phyloP scores from a whole-genome alignment of 192 early-diverging fungal genomes.

The Backusella luteola region DNA sequence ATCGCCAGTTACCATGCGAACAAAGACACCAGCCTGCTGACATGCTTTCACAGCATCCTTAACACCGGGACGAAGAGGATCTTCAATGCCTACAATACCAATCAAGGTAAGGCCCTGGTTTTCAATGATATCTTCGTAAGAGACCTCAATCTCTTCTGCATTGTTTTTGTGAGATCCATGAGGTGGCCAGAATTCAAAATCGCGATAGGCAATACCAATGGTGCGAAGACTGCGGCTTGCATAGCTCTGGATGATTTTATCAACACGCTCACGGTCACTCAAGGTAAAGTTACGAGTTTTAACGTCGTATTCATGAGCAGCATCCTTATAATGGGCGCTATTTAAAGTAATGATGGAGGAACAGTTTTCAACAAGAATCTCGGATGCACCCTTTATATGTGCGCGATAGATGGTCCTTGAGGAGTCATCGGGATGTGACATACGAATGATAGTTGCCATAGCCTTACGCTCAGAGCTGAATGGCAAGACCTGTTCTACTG shows the following conservation, averaged over 20 bases:
- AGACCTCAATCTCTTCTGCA: constrained; percentile 48
- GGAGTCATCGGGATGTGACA: constrained; percentile 46
- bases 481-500: constrained; percentile 75
- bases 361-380: constrained; percentile 75
- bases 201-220: constrained; percentile 83
- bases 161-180: not conserved
- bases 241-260: constrained; percentile 65
- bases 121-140: constrained; percentile 50
- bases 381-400: constrained; percentile 94
- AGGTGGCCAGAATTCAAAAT: constrained; percentile 67
- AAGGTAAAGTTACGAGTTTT: constrained; percentile 33
- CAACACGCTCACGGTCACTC: constrained; percentile 36
- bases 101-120: constrained; percentile 65
- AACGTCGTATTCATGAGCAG: constrained; percentile 30
- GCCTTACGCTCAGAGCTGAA: constrained; percentile 93
- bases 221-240: constrained; percentile 85
- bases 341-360: constrained; percentile 49
- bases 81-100: constrained; percentile 95
- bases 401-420: constrained; percentile 55
- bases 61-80: constrained; percentile 95
- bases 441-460: constrained; percentile 83
- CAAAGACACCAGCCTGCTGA: constrained; percentile 88
- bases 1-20: constrained; percentile 99
- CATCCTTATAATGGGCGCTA: constrained; percentile 11
- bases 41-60: constrained; percentile 87